These are phyloP conservation scores for Furculomyces boomerangus DNA, from an alignment of 371 early-diverging fungal genomes.

Conservation along the genomic window DNA sequence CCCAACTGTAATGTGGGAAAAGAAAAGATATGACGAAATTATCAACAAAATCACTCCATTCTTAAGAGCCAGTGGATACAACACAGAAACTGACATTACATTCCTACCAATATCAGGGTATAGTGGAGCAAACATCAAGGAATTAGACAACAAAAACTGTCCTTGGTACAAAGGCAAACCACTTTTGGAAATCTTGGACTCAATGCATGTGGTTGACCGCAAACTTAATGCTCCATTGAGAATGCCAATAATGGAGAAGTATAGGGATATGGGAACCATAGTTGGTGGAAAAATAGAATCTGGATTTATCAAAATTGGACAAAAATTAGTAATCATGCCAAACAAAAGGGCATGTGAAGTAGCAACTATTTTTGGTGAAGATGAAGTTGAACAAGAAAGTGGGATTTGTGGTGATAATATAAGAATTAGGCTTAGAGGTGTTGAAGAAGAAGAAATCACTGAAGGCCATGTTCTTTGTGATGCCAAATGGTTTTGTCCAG, in stretches of 20 bases:
- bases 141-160: conserved; percentile 43
- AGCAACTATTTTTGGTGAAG: conserved; percentile 54
- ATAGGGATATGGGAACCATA: conserved; percentile 94
- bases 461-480: conserved; percentile 78
- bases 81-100: conserved; percentile 70
- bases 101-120: conserved; percentile 90
- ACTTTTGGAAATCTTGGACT: conserved; percentile 72
- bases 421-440: conserved; percentile 67
- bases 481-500: conserved; percentile 54
- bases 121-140: conserved; percentile 89
- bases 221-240: conserved; percentile 72
- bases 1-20: conserved; percentile 83
- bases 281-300: conserved; percentile 91
- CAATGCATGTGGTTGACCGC: conserved; percentile 59
- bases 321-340: conserved; percentile 75
- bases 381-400: conserved; percentile 60
- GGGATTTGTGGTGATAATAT: conserved; percentile 88
- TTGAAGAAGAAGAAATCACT: conserved; percentile 84
- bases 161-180: conserved; percentile 84
- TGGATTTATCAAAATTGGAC: conserved; percentile 73
- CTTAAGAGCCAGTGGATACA: conserved; percentile 81
- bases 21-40: conserved; percentile 84
- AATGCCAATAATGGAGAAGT: conserved; percentile 87
- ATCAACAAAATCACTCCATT: conserved; percentile 67
- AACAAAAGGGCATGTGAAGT: conserved; percentile 62